phyloP scores from a whole-genome alignment of 1,284 basidiomycete genomes.

The Anthracocystis panici-leucophaei region DNA sequence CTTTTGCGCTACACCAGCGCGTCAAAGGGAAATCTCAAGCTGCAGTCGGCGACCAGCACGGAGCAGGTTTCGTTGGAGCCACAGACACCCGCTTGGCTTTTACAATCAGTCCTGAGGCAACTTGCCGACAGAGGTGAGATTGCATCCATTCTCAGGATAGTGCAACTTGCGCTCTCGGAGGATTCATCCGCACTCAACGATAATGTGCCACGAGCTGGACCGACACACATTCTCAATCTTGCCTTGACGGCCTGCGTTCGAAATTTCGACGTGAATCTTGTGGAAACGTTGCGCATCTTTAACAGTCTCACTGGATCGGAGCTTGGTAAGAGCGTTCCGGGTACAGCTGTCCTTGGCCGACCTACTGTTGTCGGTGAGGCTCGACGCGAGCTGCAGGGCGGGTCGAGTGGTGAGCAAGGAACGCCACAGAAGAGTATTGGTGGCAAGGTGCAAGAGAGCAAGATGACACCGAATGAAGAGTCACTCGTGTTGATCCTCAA shows the following conservation, averaged over 20 bases:
- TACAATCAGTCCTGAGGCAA: constrained; percentile 32
- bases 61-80: not conserved
- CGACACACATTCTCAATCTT: constrained; percentile 25
- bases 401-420: not conserved
- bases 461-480: constrained; percentile 30
- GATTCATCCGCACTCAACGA: not conserved
- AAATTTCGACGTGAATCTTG: constrained; percentile 13
- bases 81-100: constrained; percentile 34
- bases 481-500: constrained; percentile 32
- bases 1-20: constrained; percentile 22
- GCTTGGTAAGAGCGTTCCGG: constrained; percentile 11
- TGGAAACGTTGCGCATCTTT: constrained; percentile 28
- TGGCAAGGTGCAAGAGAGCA: not conserved
- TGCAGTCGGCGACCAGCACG: not conserved
- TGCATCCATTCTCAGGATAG: constrained; percentile 20
- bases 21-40: not conserved
- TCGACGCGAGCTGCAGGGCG: not conserved
- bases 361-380: not conserved
- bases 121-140: constrained; percentile 29
- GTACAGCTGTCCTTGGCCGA: not conserved
- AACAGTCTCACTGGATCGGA: constrained; percentile 23
- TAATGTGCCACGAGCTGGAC: not conserved
- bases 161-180: constrained; percentile 28
- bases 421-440: not conserved
- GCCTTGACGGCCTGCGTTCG: constrained; percentile 19